Evolutionary conservation across 2,329 filamentous ascomycete species (phyloP), one percentile per base, ranked within the genome.

Genomic region (Didymella exigua): DNA sequence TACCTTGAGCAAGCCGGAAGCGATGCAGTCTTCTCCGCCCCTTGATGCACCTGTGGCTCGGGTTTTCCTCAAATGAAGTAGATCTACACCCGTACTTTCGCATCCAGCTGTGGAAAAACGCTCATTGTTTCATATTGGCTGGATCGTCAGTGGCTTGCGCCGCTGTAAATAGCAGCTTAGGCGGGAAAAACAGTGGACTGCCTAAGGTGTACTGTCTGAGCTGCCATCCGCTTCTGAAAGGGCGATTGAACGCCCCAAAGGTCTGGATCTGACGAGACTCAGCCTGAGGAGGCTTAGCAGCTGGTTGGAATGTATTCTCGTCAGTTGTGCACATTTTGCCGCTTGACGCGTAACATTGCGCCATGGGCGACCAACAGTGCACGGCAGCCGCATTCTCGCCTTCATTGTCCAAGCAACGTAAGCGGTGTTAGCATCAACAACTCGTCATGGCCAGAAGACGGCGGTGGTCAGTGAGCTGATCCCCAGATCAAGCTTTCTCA

Each of bases 401-500:
- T 34, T 21, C 33, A 55, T 61, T 33, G 56, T 54, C 58, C 49
- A 59, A 57, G 54, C 58, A 59, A 61, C 60, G 55, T 56, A 55
- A 52, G 48, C 49, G 46, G 47, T 38, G 18, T 43, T 57, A 59
- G 59, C 56, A 57, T 52, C 55, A 49, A 43, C 33, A 10, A 55
- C 41, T 63, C 65, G 65, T 67, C 61, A 65, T 66, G 54, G 59
- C 38, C 33, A 56, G 42, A 38, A 36, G 16, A 40, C 40, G 27
- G 48, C 47, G 24, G 30, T 36, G 54, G 37, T 45, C 56, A 48
- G 47, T 53, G 46, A 52, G 53, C 37, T 55, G 44, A 59, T 61
- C 56, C 54, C 58, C 57, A 54, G 56, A 62, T 49, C 58, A 62
- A 63, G 63, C 59, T 60, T 60, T 56, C 19, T 27, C 21, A 44